Conservation (phyloP, 805 yeast species). For the Zygotorulaspora florentina region DNA sequence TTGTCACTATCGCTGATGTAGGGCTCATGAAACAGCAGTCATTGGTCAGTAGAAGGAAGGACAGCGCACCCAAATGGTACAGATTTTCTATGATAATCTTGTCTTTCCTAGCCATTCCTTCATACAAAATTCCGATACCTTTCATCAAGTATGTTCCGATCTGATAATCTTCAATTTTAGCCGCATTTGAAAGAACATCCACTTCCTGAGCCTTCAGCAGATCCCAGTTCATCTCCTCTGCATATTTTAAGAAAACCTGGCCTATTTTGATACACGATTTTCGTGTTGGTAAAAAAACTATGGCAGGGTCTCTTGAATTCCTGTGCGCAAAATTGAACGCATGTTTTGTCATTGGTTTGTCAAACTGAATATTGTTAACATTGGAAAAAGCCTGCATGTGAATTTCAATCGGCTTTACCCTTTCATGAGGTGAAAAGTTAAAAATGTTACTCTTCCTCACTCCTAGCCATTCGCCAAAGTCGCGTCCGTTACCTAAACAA, state of each 20-base stretch:
- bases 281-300: slow-evolving; percentile 58
- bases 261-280: slow-evolving; percentile 52
- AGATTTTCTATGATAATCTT: slow-evolving; percentile 50
- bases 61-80: slow-evolving; percentile 46
- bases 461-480: slow-evolving; percentile 85
- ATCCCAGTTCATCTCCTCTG: slow-evolving; percentile 36
- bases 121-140: slow-evolving; percentile 65
- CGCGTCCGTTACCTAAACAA: slow-evolving; percentile 70
- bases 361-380: slow-evolving; percentile 36
- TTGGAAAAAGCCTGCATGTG: slow-evolving; percentile 48
- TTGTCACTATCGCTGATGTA: slow-evolving; percentile 49
- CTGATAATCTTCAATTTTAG: slow-evolving; percentile 44
- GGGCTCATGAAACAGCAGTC: slow-evolving; percentile 53
- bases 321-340: slow-evolving; percentile 42
- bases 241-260: slow-evolving; percentile 39
- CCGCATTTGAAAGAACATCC: slow-evolving; percentile 40
- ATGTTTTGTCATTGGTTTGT: slow-evolving; percentile 49
- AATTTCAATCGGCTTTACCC: slow-evolving; percentile 54
- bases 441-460: slow-evolving; percentile 54
- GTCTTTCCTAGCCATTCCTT: slow-evolving; percentile 55
- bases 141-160: slow-evolving; percentile 42
- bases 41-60: slow-evolving; percentile 56
- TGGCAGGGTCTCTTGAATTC: slow-evolving; percentile 33
- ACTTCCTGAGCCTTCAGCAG: slow-evolving; percentile 33
- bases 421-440: slow-evolving; percentile 65